Base-by-base conservation (phyloP, 768 basidiomycete genomes). In the Suillus luteus region DNA sequence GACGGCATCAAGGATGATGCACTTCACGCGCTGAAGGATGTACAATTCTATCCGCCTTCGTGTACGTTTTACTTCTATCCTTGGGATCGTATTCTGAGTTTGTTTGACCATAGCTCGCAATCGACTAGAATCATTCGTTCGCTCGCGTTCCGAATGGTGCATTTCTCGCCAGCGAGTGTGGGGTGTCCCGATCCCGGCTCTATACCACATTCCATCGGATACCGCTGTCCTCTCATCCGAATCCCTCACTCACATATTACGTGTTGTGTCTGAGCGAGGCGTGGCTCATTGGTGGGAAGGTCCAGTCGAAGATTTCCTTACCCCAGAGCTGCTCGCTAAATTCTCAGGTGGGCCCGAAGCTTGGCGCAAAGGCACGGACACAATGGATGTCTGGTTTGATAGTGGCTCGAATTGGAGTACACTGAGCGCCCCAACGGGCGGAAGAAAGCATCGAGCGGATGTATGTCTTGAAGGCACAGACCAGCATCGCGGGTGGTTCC, bases 301-400 rank as follows among this genome's bases (percentile, higher is more conserved):
- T 15, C 87, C 90, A 3, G 83, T 92, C 37, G 86, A 85, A 55
- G 92, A 92, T 35, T 97, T 99, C 75, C 77, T 96, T 6, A 84
- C 90, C 11, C 83, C 86, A 0, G 79, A 82, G 55, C 81, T 91
- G 22, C 72, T 76, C 5, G 78, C 80, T 58, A 77, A 80, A n/a
- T 83, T 82, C 9, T 68, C 68, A 44, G 80, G 79, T 1, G 76
- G 60, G 17, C 59, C 62, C n/a, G 37, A 81, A 61, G 76, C 75
- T 1, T 95, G 90, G 86, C 76, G 79, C 55, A 95, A 94, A 73
- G 91, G 95, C 10, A 88, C 85, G 2, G 96, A 99, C 73, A 99
- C 96, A 2, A 95, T 99, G 89, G 96, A 99, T 74, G 96, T 99
- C 17, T 99, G 96, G 96, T 99, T 98, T 68, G 96, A 99, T 76